Conservation (phyloP, 345 rosid species). For the Lepidium didymum region DNA sequence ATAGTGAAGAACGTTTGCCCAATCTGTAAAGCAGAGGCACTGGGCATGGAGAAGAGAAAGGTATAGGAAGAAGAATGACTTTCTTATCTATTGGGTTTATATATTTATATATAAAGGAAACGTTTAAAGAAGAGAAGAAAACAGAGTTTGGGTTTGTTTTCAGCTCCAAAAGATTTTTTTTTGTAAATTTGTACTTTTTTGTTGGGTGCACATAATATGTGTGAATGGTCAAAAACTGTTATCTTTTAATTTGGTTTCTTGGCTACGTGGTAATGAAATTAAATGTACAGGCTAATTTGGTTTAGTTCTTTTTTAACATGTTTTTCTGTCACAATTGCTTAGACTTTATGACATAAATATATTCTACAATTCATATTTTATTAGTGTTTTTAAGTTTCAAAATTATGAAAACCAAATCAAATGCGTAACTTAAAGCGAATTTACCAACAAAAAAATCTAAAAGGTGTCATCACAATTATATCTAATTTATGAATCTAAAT, state of each 20-base stretch:
- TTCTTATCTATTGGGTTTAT: constrained; percentile 12
- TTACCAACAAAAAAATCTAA: background rate
- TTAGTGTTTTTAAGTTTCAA: background rate
- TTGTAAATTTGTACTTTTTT: constrained; percentile 29
- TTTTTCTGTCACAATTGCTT: background rate
- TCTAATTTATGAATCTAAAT: too few relatives aligned
- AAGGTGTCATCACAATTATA: too few relatives aligned
- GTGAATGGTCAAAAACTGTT: constrained; percentile 22
- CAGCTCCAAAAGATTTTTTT: constrained; percentile 22
- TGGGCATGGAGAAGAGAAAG: constrained; percentile 32
- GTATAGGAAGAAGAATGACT: constrained; percentile 25
- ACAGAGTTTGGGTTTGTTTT: constrained; percentile 29
- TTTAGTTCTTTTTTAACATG: background rate
- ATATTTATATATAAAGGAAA: constrained; percentile 17
- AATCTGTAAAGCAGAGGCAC: constrained; percentile 82
- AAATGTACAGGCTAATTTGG: constrained; percentile 20
- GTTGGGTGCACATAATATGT: constrained; percentile 30
- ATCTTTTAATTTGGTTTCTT: constrained; percentile 19
- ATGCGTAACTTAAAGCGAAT: background rate
- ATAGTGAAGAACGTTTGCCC: constrained; percentile 83
- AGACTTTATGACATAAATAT: background rate
- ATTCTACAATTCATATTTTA: background rate
- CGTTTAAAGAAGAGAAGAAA: constrained; percentile 17
- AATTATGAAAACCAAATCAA: background rate
- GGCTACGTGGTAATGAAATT: constrained; percentile 9